Evolutionary conservation across 2,329 filamentous ascomycete species (phyloP), one percentile per base, ranked within the genome.

Genomic region (Alternaria metachromatica): DNA sequence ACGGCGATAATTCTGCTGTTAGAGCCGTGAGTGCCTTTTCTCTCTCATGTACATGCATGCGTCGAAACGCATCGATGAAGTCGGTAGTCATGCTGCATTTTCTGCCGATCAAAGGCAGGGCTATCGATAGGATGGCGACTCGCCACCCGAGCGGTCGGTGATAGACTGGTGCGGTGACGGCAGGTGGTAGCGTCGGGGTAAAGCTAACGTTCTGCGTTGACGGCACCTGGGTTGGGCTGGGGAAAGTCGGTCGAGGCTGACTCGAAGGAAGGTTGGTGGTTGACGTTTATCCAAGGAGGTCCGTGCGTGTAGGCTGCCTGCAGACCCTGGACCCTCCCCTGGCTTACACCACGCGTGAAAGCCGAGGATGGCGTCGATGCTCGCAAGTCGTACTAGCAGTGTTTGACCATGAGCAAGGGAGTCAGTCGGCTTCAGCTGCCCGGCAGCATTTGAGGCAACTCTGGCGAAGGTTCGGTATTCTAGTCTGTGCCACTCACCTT

Each of bases 1-100:
- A 65, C 2, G 73, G 67, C 12, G 68, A 75, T 28, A 80, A 51
- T 33, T 76, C 61, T 18, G 60, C 10, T 30, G 72, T 46, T 12
- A 80, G 66, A 28, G 68, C 69, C 8, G 64, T 63, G 20, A 80
- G 67, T 18, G 72, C 77, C 23, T 67, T 33, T 43, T 37, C 62
- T 43, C 72, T 69, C 46, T 66, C 60, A 48, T 51, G 59, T 20
- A 62, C 58, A 15, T 57, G 63, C 46, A 74, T 53, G 23, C 44
- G 55, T 41, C 62, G 60, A 55, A 78, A 78, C 10, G 67, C 70
- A 2, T 65, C 23, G 21, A 71, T 51, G 46, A 72, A 63, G 51
- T 50, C 49, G 51, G 60, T 57, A 25, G 59, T 23, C 60, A 65
- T 60, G 23, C 43, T 53, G 37, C 57, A 20, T 50, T n/a, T 48